Evolutionary conservation across 768 basidiomycete genomes (phyloP), one percentile per base, ranked within the genome.

Genomic region (Lactarius hengduanensis): DNA sequence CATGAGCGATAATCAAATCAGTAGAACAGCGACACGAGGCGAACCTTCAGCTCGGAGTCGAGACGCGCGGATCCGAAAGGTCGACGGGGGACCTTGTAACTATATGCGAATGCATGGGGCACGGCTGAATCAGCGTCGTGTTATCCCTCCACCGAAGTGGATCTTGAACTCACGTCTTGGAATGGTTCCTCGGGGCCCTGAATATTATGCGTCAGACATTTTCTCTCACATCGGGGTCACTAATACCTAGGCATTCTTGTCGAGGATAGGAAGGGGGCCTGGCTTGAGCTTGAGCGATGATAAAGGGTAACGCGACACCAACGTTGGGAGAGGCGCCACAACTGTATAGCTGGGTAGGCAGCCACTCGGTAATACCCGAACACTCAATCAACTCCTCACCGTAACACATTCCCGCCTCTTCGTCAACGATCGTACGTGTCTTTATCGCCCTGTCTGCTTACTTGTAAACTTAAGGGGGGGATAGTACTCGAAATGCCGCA

Each of bases 21-120:
- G 63, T 36, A 53, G 62, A 36, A 30, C n/a, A 61, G 10, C 11
- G 0, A 40, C 34, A 45, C 9, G 13, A 45, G 10, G 54, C 41
- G 15, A 20, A 95, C 95, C 92, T 98, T 98, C 79, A 99, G 87
- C 86, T 99, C 97, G 73, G 92, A 90, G 83, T 99, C 97, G 83
- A 98, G 95, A 81, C 96, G 94, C 77, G 96, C 94, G 66, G 94
- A 93, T 83, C 91, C 94, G 81, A 89, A 98, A 78, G 96, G 89
- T 78, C 96, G 88, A 85, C 89, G 93, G 76, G 96, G 96, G 86
- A 97, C 96, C 87, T 98, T 97, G 84, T 96, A 97, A 82, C 93
- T 94, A 78, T 78, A 67, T 61, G 64, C 64, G 66, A 72, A 72
- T 80, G 76, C 79, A 80, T 84, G 82, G 85, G 86, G 85, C 85